Base-by-base conservation (phyloP, 371 early-diverging fungal genomes). In the Rhizopus delemar region DNA sequence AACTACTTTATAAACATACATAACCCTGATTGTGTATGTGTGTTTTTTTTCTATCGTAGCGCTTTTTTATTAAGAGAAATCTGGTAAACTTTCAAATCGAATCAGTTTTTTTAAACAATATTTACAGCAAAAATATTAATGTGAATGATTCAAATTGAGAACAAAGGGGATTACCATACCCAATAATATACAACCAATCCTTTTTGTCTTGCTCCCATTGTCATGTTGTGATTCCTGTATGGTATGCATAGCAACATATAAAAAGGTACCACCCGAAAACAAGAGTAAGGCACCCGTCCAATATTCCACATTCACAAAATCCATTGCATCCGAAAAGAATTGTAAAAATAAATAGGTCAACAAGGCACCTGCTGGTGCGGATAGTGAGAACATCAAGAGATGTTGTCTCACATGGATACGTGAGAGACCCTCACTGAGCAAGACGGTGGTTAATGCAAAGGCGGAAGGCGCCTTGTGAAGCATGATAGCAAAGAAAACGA, bases 381-480 rank as follows among this genome's bases (percentile, higher is more conserved):
- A 85, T 5, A 87, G 57, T 2, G 94, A 82, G 65, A 96, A 96
- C 22, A 89, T 69, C 7, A 88, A 70, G 32, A 97, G 77, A 66
- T 92, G 91, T 43, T 87, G 77, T 8, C 90, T 85, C 22, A 95
- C 84, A 46, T 78, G 78, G 5, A 77, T 72, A 45, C 87, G 77
- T 3, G 86, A 74, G 59, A 82, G 68, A 4, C 93, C 91, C 46
- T 83, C 86, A 55, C 83, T 83, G 55, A 95, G 75, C 28, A 97
- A 78, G 8, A 92, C 88, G 2, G 94, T 91, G 22, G 90, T 81
- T 8, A 95, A 80, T 0, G 94, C 96, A 74, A 97, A 93, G 0
- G 97, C 93, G 3, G 93, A 86, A 4, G 97, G 96, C 1, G 93
- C 95, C 70, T 97, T 97, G 85, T 97, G 97, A 33, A 97, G 82